Evolutionary conservation across 495 filamentous ascomycete genomes (phyloP), one percentile per base, ranked within the genome.

Genomic region (Pyrenula massariospora): DNA sequence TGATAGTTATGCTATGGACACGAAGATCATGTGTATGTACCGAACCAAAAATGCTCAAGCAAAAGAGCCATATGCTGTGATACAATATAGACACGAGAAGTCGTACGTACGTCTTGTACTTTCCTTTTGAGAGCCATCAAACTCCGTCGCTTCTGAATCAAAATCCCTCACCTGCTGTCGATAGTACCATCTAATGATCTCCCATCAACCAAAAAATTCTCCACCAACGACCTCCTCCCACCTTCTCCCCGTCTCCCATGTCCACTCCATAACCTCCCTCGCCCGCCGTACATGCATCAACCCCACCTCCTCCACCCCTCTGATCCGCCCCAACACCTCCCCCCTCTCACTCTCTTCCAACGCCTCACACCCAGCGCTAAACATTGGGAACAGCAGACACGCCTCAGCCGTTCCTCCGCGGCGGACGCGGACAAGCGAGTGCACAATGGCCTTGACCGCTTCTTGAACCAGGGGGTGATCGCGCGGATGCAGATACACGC

Each of bases 291-390:
- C 82, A 73, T 91, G 87, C 53, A 82, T 87, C 81, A 95, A 81
- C 0, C 89, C 89, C 56, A 80, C 82, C 24, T 79, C 79, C 69
- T 93, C 89, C 20, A 91, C 75, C 50, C 76, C 77, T 64, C 77
- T 75, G 66, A 95, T 75, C 52, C 89, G 70, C 59, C 82, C 77
- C 61, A 88, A 71, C 19, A 91, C 83, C 58, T 82, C 77, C 21
- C 69, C 63, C 42, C 84, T 71, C 55, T 86, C 80, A 11, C 65
- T 64, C 24, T 68, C 57, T 50, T 84, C 77, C 50, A 70, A 65
- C 2, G 83, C 80, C 63, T 93, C 88, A 63, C 87, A 91, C 1
- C 89, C 89, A 3, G 88, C 89, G 10, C 86, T 87, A 67, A 94
- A 93, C 68, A 94, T 79, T 0, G 89, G 89, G 55, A 94, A 91